These are phyloP conservation scores for Planoprotostelium fungivorum DNA, from an alignment of 78 protist species.

Conservation along the genomic window DNA sequence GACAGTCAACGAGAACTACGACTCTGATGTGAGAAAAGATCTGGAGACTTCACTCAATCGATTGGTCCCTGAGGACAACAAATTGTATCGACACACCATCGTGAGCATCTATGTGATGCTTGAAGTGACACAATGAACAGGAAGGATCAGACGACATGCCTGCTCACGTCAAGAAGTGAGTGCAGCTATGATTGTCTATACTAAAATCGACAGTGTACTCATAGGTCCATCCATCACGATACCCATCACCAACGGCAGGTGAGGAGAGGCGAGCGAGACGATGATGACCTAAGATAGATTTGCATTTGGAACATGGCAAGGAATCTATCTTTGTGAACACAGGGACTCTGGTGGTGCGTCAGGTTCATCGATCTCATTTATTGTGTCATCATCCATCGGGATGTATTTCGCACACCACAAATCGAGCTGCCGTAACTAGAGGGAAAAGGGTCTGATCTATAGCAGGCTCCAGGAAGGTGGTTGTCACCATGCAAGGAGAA, in stretches of 20 bases:
- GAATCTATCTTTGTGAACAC: neutral
- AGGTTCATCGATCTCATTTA: neutral
- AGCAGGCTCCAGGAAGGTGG: neutral
- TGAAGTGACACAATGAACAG: neutral
- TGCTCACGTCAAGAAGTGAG: neutral
- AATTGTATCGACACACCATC: neutral
- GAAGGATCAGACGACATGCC: neutral
- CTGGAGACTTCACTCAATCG: neutral
- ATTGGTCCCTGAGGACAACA: neutral
- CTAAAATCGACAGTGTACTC: neutral
- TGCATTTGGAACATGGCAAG: neutral
- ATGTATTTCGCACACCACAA: neutral
- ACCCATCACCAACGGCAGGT: neutral
- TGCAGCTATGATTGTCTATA: neutral
- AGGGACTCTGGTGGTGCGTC: neutral
- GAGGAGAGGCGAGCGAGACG: too few relatives aligned
- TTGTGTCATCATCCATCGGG: neutral
- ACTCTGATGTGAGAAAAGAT: neutral
- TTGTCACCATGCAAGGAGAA: neutral
- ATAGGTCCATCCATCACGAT: neutral
- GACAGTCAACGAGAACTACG: neutral
- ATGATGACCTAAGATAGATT: neutral
- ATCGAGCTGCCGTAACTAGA: neutral
- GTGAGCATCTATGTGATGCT: neutral
- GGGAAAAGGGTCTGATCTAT: neutral